phyloP scores from a whole-genome alignment of 2,329 filamentous ascomycete genomes.

The Phaeoacremonium minimum region DNA sequence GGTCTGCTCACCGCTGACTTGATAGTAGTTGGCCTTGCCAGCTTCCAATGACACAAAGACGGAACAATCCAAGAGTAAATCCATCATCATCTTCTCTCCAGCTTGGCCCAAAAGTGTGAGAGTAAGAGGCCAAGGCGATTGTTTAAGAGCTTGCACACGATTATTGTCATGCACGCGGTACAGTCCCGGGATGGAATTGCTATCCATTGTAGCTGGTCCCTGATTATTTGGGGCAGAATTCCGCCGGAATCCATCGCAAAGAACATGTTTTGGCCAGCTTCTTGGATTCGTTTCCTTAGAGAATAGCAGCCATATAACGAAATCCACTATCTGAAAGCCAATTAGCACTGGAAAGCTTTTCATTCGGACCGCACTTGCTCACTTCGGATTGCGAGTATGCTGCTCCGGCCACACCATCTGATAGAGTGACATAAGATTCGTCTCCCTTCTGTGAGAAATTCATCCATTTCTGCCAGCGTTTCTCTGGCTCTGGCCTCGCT shows the following conservation, averaged over 20 bases:
- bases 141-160: slow-evolving; percentile 65
- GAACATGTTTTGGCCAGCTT: slow-evolving; percentile 63
- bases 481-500: slow-evolving; percentile 16
- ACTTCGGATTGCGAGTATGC: slow-evolving; percentile 63
- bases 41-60: slow-evolving; percentile 64
- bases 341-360: slow-evolving; percentile 7
- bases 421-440: slow-evolving; percentile 50
- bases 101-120: slow-evolving; percentile 69
- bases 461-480: slow-evolving; percentile 51
- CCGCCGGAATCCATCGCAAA: slow-evolving; percentile 78
- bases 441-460: slow-evolving; percentile 60
- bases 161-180: slow-evolving; percentile 62
- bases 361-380: slow-evolving; percentile 18
- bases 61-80: slow-evolving; percentile 72
- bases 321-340: slow-evolving; percentile 63
- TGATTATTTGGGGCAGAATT: slow-evolving; percentile 20
- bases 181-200: slow-evolving; percentile 57
- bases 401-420: slow-evolving; percentile 36
- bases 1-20: slow-evolving; percentile 64
- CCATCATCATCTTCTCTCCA: slow-evolving; percentile 73
- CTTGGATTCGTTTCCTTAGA: slow-evolving; percentile 41
- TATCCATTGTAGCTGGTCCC: slow-evolving; percentile 1
- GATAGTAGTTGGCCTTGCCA: slow-evolving; percentile 64
- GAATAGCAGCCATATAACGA: slow-evolving; percentile 75
- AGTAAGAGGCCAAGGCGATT: slow-evolving; percentile 69